Conservation (phyloP, 371 early-diverging fungal species). For the Mucor saturninus region DNA sequence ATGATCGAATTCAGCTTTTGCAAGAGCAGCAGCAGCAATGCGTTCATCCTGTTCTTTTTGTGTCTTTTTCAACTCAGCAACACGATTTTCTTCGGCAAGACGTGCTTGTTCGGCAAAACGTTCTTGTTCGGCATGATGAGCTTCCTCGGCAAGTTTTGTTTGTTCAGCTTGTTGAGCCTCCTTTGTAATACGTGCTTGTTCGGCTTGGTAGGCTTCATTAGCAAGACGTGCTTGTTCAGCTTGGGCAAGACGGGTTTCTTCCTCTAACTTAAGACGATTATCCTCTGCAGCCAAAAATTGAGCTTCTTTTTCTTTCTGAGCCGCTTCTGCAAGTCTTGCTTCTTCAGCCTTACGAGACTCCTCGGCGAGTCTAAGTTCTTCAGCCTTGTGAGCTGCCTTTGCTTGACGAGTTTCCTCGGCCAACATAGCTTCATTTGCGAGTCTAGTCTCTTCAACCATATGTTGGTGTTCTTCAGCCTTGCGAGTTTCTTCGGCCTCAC, state of each 20-base stretch:
- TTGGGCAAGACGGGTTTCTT: not conserved
- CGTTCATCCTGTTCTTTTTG: slow-evolving; percentile 2
- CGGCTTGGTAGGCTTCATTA: not conserved
- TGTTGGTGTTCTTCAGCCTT: slow-evolving; percentile 1
- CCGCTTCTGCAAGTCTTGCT: slow-evolving; percentile 1
- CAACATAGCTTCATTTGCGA: not conserved
- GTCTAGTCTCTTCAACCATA: not conserved
- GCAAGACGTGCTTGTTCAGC: slow-evolving; percentile 17
- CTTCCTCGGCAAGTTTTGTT: not conserved
- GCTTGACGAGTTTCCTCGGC: slow-evolving; percentile 6
- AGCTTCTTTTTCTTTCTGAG: not conserved
- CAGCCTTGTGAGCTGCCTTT: not conserved
- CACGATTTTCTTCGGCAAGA: slow-evolving; percentile 13
- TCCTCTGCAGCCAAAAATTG: not conserved
- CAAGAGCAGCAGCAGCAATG: slow-evolving; percentile 2
- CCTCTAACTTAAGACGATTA: not conserved
- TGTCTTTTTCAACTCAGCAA: slow-evolving; percentile 2
- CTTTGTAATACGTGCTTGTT: slow-evolving; percentile 2
- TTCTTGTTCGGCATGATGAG: not conserved
- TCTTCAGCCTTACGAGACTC: slow-evolving; percentile 2
- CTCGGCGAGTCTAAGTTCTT: not conserved
- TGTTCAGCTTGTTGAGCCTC: slow-evolving; percentile 14
- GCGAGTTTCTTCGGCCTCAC: slow-evolving; percentile 9
- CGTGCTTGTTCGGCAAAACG: not conserved
- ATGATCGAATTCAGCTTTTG: not conserved